Conservation (phyloP, 2,329 filamentous ascomycete species). For the Proliferodiscus dingleyae region DNA sequence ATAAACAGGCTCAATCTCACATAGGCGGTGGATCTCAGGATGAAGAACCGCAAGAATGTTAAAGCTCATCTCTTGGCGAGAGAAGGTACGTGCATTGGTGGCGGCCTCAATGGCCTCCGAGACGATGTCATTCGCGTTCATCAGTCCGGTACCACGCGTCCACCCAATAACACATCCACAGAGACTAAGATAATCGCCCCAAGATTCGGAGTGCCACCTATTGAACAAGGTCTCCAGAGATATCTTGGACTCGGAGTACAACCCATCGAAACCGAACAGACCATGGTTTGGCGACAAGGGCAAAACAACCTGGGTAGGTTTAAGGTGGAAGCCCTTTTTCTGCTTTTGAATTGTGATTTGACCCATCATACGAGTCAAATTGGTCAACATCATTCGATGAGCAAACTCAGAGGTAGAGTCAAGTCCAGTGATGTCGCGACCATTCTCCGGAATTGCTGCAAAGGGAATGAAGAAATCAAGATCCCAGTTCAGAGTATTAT, state of each 20-base stretch:
- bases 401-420: constrained; percentile 97
- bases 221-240: constrained; percentile 97
- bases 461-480: constrained; percentile 95
- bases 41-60: constrained; percentile 96
- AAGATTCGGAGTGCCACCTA: constrained; percentile 95
- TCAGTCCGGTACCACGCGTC: constrained; percentile 96
- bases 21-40: constrained; percentile 86
- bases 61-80: constrained; percentile 99
- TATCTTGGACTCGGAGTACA: constrained; percentile 98
- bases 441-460: constrained; percentile 95
- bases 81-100: constrained; percentile 96
- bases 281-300: constrained; percentile 97
- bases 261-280: constrained; percentile 94
- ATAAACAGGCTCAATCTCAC: constrained; percentile 92
- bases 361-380: constrained; percentile 86
- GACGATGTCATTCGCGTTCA: constrained; percentile 96
- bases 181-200: constrained; percentile 95
- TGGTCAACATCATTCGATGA: constrained; percentile 98
- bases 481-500: constrained; percentile 94
- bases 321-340: constrained; percentile 82
- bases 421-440: constrained; percentile 92
- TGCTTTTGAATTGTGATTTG: constrained; percentile 88
- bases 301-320: constrained; percentile 92
- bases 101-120: constrained; percentile 95
- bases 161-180: constrained; percentile 98